Conservation (phyloP, 805 yeast genomes). For the Schizosaccharomyces lindneri region DNA sequence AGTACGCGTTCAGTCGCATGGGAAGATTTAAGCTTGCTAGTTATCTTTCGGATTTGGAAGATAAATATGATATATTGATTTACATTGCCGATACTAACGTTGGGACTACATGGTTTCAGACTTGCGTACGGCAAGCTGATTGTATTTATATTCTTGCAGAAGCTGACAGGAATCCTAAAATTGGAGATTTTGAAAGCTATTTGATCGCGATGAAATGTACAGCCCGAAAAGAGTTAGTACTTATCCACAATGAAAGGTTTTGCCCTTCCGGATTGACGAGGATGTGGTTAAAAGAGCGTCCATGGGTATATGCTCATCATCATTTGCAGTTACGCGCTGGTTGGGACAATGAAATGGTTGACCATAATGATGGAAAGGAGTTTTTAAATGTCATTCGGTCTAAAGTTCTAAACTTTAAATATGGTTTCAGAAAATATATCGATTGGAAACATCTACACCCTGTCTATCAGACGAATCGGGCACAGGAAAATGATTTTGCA, state of each 20-base stretch:
- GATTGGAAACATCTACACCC: conserved; percentile 9
- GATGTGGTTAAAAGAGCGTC: conserved; percentile 58
- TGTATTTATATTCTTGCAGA: conserved; percentile 76
- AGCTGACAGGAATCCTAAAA: conserved; percentile 41
- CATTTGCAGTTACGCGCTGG: conserved; percentile 33
- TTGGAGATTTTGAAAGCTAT: conserved; percentile 69
- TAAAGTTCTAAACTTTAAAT: conserved; percentile 13
- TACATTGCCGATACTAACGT: conserved; percentile 72
- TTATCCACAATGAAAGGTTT: conserved; percentile 58
- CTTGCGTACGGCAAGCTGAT: conserved; percentile 87
- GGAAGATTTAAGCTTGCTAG: conserved; percentile 72
- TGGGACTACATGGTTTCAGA: conserved; percentile 68
- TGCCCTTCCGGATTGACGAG: conserved; percentile 72
- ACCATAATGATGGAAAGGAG: neutral
- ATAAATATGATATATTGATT: conserved; percentile 61
- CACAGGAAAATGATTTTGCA: conserved; percentile 69
- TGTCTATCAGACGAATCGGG: conserved; percentile 16
- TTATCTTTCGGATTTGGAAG: conserved; percentile 75
- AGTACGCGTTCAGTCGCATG: conserved; percentile 76
- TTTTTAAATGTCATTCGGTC: conserved; percentile 3
- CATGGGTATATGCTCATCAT: conserved; percentile 85
- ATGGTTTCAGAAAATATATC: conserved; percentile 13
- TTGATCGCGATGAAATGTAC: conserved; percentile 53
- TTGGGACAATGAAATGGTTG: neutral
- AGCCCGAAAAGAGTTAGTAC: conserved; percentile 65